A percentile compares a stretch with the other conserved stretches of the same genome.
Evolutionary conservation across 148 eudicot genomes (phyloP).

Genomic region (Fagopyrum tataricum): DNA sequence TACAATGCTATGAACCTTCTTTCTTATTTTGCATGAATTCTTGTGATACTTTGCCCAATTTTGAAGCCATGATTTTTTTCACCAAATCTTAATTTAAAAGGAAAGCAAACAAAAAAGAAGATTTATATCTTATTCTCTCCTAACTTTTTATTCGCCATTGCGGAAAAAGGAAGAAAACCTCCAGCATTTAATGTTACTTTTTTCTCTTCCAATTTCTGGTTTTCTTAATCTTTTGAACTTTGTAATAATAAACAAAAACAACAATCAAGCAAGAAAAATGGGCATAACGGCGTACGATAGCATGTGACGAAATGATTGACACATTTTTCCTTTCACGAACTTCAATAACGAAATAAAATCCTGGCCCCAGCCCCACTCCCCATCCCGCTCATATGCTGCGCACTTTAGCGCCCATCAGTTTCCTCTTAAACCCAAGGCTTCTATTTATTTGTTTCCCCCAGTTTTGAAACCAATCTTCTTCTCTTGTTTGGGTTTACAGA

Average conservation of each 20-base stretch:
- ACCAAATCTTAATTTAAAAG: constrained; percentile 4
- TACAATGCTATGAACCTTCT: not conserved
- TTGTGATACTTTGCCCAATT: not conserved
- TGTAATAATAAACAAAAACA: not conserved
- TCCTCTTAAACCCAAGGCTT: not conserved
- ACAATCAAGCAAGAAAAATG: not conserved
- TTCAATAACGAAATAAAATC: constrained; percentile 3
- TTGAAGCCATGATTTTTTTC: constrained; percentile 2
- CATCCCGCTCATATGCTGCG: constrained; percentile 6
- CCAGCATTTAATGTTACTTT: not conserved
- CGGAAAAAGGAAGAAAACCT: not conserved
- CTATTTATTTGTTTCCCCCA: not conserved
- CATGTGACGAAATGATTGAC: not conserved
- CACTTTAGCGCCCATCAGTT: constrained; percentile 8
- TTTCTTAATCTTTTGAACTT: not conserved
- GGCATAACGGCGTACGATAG: not conserved
- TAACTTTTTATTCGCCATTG: not conserved
- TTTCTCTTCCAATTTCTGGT: not conserved
- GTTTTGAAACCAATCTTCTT: not conserved
- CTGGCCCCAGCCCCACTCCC: not conserved
- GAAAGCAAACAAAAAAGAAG: constrained; percentile 5
- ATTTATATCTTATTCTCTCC: not conserved
- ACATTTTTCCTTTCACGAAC: not conserved
- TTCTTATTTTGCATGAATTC: not conserved
- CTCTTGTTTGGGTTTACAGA: not conserved